phyloP scores from a whole-genome alignment of 805 yeast species.

The Pichia rugopelliculosa region DNA sequence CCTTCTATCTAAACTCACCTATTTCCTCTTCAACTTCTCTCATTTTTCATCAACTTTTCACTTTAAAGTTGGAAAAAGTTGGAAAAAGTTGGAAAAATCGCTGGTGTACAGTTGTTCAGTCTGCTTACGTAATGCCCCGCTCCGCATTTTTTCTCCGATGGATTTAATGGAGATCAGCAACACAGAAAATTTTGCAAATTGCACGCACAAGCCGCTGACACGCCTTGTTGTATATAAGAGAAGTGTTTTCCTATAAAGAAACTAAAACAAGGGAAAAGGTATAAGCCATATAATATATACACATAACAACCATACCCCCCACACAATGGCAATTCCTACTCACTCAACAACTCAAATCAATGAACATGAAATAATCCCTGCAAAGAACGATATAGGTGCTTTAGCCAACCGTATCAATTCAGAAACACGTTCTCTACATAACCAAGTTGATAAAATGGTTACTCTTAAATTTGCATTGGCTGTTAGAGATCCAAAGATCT shows the following conservation, averaged over 20 bases:
- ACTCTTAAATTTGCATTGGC: constrained; percentile 68
- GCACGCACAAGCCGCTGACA: not conserved
- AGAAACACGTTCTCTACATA: constrained; percentile 60
- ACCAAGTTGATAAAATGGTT: constrained; percentile 60
- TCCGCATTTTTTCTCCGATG: not conserved
- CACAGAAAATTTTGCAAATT: constrained; percentile 5
- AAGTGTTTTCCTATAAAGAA: not conserved
- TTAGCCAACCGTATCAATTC: constrained; percentile 73
- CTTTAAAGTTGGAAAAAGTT: no score
- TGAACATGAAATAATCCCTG: constrained; percentile 57
- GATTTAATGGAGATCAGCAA: constrained; percentile 7
- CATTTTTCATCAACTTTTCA: no score
- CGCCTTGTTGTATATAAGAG: not conserved
- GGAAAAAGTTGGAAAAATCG: no score
- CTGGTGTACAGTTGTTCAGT: not conserved
- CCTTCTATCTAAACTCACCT: no score
- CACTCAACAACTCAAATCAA: constrained; percentile 12
- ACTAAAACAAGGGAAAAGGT: no score
- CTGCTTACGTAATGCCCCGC: no score
- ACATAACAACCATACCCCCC: no score
- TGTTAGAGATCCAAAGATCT: constrained; percentile 64
- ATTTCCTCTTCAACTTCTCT: no score
- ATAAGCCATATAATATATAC: no score
- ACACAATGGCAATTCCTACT: constrained; percentile 10
- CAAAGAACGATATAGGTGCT: constrained; percentile 77